Base-by-base conservation (phyloP, 768 basidiomycete genomes). In the Termitomyces eurrhizus region DNA sequence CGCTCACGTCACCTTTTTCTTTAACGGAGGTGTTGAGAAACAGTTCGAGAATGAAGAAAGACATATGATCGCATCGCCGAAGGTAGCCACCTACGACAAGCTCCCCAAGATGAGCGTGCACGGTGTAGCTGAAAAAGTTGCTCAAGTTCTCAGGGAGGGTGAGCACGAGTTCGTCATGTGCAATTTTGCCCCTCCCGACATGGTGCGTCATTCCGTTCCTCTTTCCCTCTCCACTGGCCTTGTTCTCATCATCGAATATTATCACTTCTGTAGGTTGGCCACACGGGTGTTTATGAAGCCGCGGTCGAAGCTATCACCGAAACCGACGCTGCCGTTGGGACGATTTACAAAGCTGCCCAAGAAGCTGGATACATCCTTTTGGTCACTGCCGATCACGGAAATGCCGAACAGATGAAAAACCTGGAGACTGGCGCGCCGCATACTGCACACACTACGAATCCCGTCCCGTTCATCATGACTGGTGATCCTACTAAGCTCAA, bases 1-100 rank as follows among this genome's bases (percentile, higher is more conserved):
- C 73, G 94, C 94, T 2, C 95, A 98, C 70, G 92, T 98, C 58
- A 98, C 95, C 0, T 96, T 97, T 81, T 97, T 96, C 83, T 96
- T 97, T 83, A 97, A 96, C 73, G 95, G 95, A 14, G 95, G 95
- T 58, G 87, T 94, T 33, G 95, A 97, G 79, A 92, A 94, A 70
- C 92, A 95, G 68, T 98, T 92, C 74, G 79, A 83, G 14, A 73
- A 78, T 37, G 95, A 97, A 70, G 89, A 92, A 65, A 80, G 95
- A 16, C 80, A 87, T 71, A 87, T 97, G 91, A 87, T 96, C 60
- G 84, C 92, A 4, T 95, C 93, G 16, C 95, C 94, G 45, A 95
- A 92, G 68, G 94, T 96, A 33, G 88, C 95, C 7, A 98, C 95
- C 7, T 98, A 98, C 74, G 95, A 98, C 75, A 83, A 90, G 67